Conservation (phyloP, 2,329 filamentous ascomycete species). For the Penicillium sp. region DNA sequence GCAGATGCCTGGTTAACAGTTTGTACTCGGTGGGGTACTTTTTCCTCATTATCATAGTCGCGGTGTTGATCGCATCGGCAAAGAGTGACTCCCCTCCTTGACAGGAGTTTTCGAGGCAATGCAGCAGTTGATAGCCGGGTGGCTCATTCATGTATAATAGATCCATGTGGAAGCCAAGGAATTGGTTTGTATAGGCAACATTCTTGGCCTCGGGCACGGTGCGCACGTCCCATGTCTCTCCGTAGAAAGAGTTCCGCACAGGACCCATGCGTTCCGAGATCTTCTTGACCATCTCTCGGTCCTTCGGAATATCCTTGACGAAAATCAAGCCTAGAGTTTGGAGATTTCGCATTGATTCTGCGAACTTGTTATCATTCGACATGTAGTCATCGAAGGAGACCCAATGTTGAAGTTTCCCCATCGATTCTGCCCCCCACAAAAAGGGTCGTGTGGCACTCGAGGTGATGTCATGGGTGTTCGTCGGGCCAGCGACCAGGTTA, state of each 20-base stretch:
- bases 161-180: slow-evolving; percentile 90
- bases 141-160: slow-evolving; percentile 81
- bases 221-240: slow-evolving; percentile 85
- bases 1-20: slow-evolving; percentile 46
- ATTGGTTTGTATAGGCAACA: slow-evolving; percentile 83
- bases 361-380: slow-evolving; percentile 60
- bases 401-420: slow-evolving; percentile 54
- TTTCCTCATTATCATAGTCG: slow-evolving; percentile 32
- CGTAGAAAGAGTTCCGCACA: slow-evolving; percentile 88
- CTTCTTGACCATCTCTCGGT: slow-evolving; percentile 65
- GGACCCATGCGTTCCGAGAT: slow-evolving; percentile 76
- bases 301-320: slow-evolving; percentile 72
- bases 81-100: slow-evolving; percentile 86
- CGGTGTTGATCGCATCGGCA: slow-evolving; percentile 72
- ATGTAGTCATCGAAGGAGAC: slow-evolving; percentile 76
- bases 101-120: slow-evolving; percentile 82
- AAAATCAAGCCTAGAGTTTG: slow-evolving; percentile 74
- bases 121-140: slow-evolving; percentile 83
- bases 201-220: slow-evolving; percentile 84
- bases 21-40: slow-evolving; percentile 21
- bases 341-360: slow-evolving; percentile 65
- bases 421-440: slow-evolving; percentile 43
- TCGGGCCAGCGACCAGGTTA: slow-evolving; percentile 14
- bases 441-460: slow-evolving; percentile 33
- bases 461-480: slow-evolving; percentile 26